Evolutionary conservation across 495 filamentous ascomycete genomes (phyloP), one percentile per base, ranked within the genome.

Genomic region (Aspergillus leporis): DNA sequence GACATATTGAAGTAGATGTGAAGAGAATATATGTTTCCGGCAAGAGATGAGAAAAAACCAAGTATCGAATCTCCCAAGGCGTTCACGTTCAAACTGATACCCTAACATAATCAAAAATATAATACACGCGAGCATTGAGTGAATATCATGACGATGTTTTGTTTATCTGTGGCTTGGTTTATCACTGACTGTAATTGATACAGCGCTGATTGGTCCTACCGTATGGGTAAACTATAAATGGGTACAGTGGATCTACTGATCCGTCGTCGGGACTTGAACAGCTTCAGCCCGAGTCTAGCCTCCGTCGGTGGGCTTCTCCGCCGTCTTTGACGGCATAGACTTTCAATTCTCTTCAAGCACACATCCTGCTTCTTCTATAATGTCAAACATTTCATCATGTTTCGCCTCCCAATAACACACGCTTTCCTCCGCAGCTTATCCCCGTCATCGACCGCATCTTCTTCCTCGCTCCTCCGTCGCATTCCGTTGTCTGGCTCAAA

Each of bases 301-400:
- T 21, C 8, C 4, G 5, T 21, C 40, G 18, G 3, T 2, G 36
- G 16, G 10, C n/a, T 41, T 41, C n/a, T 43, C 21, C 43, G 21
- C 43, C 19, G 43, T 23, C 0, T 47, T 47, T 47, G 4, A 23
- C 5, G 3, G 13, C 4, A 3, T 5, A 23, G 10, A 38, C 51
- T 36, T 22, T 28, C 22, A 16, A 10, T 38, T 23, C 13, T 47
- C 19, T 1, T 14, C 43, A 23, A 22, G 1, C 12, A 47, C 21
- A 5, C 13, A 47, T 23, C 10, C 19, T 23, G 19, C 13, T 13
- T 30, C 14, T 8, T 30, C 14, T 64, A 54, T 9, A 7, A 62
- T 66, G 60, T 56, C 23, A 47, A 51, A 22, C 8, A 10, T 0
- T 14, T 19, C 22, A 55, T 21, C 25, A 68, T 68, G 66, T 56